These are phyloP conservation scores for Mycena metata DNA, from an alignment of 768 basidiomycete genomes.

Conservation along the genomic window DNA sequence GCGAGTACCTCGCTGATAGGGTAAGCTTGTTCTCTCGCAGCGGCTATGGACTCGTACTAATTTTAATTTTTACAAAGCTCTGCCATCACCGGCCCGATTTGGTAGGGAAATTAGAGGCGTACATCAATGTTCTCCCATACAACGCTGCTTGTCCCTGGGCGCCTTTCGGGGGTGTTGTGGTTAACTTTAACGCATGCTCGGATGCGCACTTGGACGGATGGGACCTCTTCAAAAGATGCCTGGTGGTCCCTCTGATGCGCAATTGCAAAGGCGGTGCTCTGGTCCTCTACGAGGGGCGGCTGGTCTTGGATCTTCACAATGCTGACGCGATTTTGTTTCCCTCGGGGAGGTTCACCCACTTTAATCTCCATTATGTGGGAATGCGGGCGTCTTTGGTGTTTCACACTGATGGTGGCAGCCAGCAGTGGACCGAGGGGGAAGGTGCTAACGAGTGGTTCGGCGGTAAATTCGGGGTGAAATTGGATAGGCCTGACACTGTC, in stretches of 20 bases:
- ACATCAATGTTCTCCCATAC: not conserved
- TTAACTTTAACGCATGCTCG: slow-evolving; percentile 14
- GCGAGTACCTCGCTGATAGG: not conserved
- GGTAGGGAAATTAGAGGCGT: not conserved
- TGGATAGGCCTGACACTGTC: no score
- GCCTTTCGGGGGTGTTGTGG: slow-evolving; percentile 9
- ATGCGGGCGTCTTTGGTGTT: not conserved
- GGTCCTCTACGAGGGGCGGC: slow-evolving; percentile 4
- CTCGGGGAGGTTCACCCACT: slow-evolving; percentile 10
- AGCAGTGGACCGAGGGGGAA: not conserved
- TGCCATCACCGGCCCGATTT: not conserved
- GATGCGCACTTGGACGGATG: not conserved
- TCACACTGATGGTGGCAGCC: not conserved
- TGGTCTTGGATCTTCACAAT: not conserved
- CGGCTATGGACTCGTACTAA: no score
- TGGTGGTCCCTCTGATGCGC: not conserved
- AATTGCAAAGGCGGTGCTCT: slow-evolving; percentile 1
- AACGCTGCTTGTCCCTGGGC: slow-evolving; percentile 15
- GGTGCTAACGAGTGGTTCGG: not conserved
- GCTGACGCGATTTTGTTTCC: slow-evolving; percentile 1
- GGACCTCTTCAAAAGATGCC: slow-evolving; percentile 1
- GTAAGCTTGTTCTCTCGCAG: not conserved
- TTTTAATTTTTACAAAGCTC: not conserved
- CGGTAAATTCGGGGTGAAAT: not conserved
- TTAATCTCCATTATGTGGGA: slow-evolving; percentile 4